Percentiles rank a stretch among this genome's conserved stretches.
These are phyloP conservation scores for Pythium guiyangense DNA, from an alignment of 352 stramenopile genomes.

Conservation along the genomic window DNA sequence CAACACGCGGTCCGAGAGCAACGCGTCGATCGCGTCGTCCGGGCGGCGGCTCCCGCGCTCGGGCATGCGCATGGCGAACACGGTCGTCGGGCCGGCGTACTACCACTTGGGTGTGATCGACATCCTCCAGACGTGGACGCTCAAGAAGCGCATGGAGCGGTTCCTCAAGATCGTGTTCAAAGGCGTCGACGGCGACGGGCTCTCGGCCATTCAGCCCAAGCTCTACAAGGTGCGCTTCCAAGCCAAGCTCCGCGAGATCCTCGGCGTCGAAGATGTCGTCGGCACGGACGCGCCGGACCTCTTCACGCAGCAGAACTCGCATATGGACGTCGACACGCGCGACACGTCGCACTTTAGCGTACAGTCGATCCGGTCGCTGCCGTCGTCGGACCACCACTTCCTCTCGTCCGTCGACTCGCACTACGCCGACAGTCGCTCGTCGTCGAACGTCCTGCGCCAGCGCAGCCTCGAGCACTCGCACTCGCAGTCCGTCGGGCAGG, in stretches of 20 bases:
- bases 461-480: conserved; percentile 46
- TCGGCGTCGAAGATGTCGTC: conserved; percentile 73
- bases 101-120: conserved; percentile 91
- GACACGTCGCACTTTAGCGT: conserved; percentile 50
- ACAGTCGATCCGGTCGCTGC: conserved; percentile 66
- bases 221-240: conserved; percentile 86
- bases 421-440: conserved; percentile 51
- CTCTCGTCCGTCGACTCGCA: conserved; percentile 56
- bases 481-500: conserved; percentile 67
- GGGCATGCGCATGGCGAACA: conserved; percentile 83
- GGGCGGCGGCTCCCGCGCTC: conserved; percentile 64
- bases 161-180: conserved; percentile 87
- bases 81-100: conserved; percentile 82
- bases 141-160: conserved; percentile 83
- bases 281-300: conserved; percentile 34
- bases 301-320: conserved; percentile 82
- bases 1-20: conserved; percentile 49
- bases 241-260: conserved; percentile 82
- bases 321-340: conserved; percentile 84
- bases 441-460: conserved; percentile 41
- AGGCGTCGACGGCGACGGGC: conserved; percentile 67
- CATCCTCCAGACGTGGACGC: conserved; percentile 89
- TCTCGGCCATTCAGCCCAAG: conserved; percentile 82
- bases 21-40: conserved; percentile 60
- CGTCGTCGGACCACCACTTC: conserved; percentile 59